Percentiles rank a stretch among this genome's conserved stretches.
These are phyloP conservation scores for Moricandia arvensis DNA, from an alignment of 345 rosid species.

Conservation along the genomic window DNA sequence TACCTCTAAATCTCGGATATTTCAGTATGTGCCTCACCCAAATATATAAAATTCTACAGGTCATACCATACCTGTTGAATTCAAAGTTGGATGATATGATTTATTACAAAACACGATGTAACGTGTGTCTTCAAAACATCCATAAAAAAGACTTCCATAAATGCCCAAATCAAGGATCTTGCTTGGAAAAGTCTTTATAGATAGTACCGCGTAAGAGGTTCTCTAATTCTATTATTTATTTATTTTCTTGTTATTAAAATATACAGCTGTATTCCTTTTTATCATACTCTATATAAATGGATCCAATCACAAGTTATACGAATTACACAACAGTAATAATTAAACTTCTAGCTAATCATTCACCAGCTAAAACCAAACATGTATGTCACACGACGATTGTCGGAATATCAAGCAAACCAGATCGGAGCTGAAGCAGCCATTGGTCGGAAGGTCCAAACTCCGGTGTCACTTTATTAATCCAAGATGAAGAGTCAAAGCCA, in stretches of 20 bases:
- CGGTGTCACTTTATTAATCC: conserved; percentile 52
- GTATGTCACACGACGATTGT: conserved; percentile 41
- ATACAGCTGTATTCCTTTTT: neutral
- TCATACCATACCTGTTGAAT: neutral
- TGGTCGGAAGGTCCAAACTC: conserved; percentile 55
- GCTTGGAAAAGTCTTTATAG: conserved; percentile 8
- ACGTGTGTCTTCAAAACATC: neutral
- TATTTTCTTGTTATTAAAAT: neutral
- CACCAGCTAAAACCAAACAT: conserved; percentile 6
- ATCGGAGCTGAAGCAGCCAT: conserved; percentile 28
- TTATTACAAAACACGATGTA: neutral
- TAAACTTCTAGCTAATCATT: neutral
- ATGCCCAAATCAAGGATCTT: neutral
- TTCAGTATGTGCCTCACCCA: too few relatives aligned
- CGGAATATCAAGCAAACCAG: conserved; percentile 43
- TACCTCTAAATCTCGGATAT: too few relatives aligned
- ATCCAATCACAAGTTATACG: neutral
- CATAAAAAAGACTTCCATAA: neutral
- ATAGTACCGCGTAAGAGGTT: neutral
- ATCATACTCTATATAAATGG: neutral
- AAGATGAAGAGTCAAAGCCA: conserved; percentile 54
- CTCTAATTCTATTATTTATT: neutral
- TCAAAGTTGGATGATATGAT: neutral
- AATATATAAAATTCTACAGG: too few relatives aligned
- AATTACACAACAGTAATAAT: neutral